Evolutionary conservation across 495 filamentous ascomycete genomes (phyloP), one percentile per base, ranked within the genome.

Genomic region (Aspergillus ellipticus): DNA sequence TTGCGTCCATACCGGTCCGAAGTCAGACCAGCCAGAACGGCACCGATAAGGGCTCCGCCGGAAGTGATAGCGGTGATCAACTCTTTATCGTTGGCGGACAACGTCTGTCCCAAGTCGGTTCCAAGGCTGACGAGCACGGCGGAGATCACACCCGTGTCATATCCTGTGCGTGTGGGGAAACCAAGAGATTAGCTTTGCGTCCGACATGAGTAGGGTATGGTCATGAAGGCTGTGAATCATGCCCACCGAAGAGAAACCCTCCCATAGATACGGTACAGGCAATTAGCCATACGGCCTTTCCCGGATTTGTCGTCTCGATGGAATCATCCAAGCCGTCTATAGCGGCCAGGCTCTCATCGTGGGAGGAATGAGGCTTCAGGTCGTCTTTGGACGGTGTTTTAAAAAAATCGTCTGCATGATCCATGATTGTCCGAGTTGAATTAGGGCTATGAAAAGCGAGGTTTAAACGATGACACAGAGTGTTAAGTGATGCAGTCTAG

Each of bases 1-100:
- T 80, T 79, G 6, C 79, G 70, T n/a, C 79, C 78, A 48, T 72
- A 78, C 33, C 63, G 59, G 57, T 83, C 79, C 10, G 79, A 76
- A 2, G 71, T 70, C 22, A 73, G 61, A 5, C 78, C 78, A 35
- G 78, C 79, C 31, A 73, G 64, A n/a, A 81, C 67, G 16, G 79
- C 62, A 11, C 78, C 80, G n/a, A 81, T 59, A 28, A 83, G 71
- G 16, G 77, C 80, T 39, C 76, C 79, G 8, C 69, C 77, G 22
- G 73, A 78, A 6, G 69, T 74, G 49, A 80, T 67, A 13, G 75
- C 72, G 13, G 77, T 79, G 41, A 79, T 69, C n/a, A 77, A 55
- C 59, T 80, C 76, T 53, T 79, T 71, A 50, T 80, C 70, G 26
- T 57, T 63, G 15, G 70, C 58, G 45, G 33, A 62, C 6, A 74